Evolutionary conservation across 2,329 filamentous ascomycete genomes (phyloP).

Genomic region (Davidsoniella virescens): DNA sequence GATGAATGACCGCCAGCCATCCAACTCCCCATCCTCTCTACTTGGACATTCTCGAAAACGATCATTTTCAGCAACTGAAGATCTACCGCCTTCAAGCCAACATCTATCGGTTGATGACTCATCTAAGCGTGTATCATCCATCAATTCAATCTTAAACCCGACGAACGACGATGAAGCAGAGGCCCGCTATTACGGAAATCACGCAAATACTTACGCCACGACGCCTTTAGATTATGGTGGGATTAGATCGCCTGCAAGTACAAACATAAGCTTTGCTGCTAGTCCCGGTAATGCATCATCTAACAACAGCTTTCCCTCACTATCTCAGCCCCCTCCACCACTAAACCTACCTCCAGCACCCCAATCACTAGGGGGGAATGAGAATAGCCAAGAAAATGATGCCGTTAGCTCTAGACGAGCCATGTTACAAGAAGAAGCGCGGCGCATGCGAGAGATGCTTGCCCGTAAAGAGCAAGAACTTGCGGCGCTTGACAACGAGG

Average conservation of each 20-base stretch:
- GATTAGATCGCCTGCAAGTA: slow-evolving; percentile 6
- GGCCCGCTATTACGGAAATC: slow-evolving; percentile 1
- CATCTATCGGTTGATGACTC: slow-evolving; percentile 21
- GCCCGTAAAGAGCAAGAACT: slow-evolving; percentile 60
- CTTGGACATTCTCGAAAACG: slow-evolving; percentile 46
- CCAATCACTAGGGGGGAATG: not conserved
- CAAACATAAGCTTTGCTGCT: slow-evolving; percentile 2
- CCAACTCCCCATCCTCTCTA: slow-evolving; percentile 44
- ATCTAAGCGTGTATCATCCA: slow-evolving; percentile 52
- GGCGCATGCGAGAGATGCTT: slow-evolving; percentile 57
- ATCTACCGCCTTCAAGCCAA: slow-evolving; percentile 27
- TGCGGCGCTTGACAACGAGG: slow-evolving; percentile 24
- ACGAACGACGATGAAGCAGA: slow-evolving; percentile 14
- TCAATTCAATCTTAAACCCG: slow-evolving; percentile 60
- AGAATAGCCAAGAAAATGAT: slow-evolving; percentile 11
- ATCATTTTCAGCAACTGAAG: slow-evolving; percentile 46
- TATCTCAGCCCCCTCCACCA: slow-evolving; percentile 3
- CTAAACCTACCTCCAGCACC: not conserved
- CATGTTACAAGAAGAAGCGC: slow-evolving; percentile 54
- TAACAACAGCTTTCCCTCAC: not conserved
- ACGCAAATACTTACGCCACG: slow-evolving; percentile 6
- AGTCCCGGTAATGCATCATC: slow-evolving; percentile 4
- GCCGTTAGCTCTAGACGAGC: slow-evolving; percentile 39
- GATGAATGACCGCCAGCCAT: slow-evolving; percentile 35
- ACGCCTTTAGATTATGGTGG: slow-evolving; percentile 4